Base-by-base conservation (phyloP, 2,329 filamentous ascomycete genomes). In the Stemphylium vesicarium region DNA sequence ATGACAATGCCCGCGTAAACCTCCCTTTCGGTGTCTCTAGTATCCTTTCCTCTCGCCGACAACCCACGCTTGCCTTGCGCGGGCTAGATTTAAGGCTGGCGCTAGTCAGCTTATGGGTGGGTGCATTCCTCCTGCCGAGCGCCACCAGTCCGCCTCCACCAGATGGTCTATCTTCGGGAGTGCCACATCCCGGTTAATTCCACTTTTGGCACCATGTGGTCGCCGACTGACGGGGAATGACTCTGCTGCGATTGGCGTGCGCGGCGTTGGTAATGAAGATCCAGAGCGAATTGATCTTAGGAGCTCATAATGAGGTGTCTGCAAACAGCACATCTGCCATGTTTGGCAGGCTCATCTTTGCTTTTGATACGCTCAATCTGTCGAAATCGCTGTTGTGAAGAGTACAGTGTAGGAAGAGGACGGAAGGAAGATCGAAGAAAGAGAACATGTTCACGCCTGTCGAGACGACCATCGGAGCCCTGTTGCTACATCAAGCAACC, bases 361-460 rank as follows among this genome's bases (percentile, higher is more conserved):
- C 22, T 8, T 24, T 8, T 29, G 7, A 13, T 24, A 15, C 18
- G 18, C 29, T 39, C 39, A 31, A 43, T 43, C 24, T 32, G 39
- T 39, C 29, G 13, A 3, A 50, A n/a, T 31, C 35, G 15, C 11
- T n/a, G 4, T 50, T 39, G 12, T 15, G 12, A 22, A 42, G 11
- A 20, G 20, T 35, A 7, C 4, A 29, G 9, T 9, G 9, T 29
- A 20, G 38, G 11, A 38, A 26, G 32, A n/a, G 26, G 35, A 20
- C 22, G 15, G n/a, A 38, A 20, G 11, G 7, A 15, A 11, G 38
- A 15, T 13, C 12, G 18, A 56, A 31, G 32, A 33, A 16, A 53
- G 18, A 47, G 40, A 57, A 8, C 1, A 83, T 84, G 81, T 84
- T 84, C 60, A 84, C 81, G 0, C 81, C 82, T 0, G 49, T 84